These are phyloP conservation scores for Saccharomycopsis babjevae DNA, from an alignment of 805 yeast species.

Conservation along the genomic window DNA sequence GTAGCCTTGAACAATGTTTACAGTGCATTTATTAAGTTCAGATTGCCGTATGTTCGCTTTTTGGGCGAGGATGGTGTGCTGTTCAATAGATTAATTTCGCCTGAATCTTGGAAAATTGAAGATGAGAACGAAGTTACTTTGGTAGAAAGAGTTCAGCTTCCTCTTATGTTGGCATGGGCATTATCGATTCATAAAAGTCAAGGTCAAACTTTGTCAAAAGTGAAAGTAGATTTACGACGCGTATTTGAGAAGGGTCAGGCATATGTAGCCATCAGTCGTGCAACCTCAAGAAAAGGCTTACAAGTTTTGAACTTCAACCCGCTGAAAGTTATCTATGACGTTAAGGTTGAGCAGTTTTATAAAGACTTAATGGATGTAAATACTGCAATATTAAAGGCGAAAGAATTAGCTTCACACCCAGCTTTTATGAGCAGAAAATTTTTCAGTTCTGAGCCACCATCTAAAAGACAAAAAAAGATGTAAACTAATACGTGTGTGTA, in stretches of 20 bases:
- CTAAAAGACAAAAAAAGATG: not conserved
- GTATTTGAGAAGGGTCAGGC: slow-evolving; percentile 92
- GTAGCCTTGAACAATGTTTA: slow-evolving; percentile 34
- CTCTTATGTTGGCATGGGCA: slow-evolving; percentile 90
- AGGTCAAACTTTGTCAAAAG: slow-evolving; percentile 76
- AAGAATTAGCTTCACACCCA: slow-evolving; percentile 30
- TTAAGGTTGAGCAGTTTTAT: slow-evolving; percentile 64
- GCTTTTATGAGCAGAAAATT: slow-evolving; percentile 37
- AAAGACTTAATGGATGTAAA: slow-evolving; percentile 31
- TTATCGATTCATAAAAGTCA: slow-evolving; percentile 92
- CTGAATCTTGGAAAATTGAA: slow-evolving; percentile 73
- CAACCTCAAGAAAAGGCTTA: slow-evolving; percentile 70
- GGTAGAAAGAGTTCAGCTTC: slow-evolving; percentile 71
- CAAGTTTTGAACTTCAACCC: slow-evolving; percentile 69
- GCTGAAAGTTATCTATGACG: slow-evolving; percentile 56
- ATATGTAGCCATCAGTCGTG: slow-evolving; percentile 90
- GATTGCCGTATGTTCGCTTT: slow-evolving; percentile 73
- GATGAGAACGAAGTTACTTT: slow-evolving; percentile 55
- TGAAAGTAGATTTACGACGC: slow-evolving; percentile 62
- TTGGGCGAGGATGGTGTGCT: slow-evolving; percentile 58
- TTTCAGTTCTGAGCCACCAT: slow-evolving; percentile 20
- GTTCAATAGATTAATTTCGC: slow-evolving; percentile 50
- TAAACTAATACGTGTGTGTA: not conserved
- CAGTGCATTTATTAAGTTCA: slow-evolving; percentile 33
- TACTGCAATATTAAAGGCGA: slow-evolving; percentile 30